A percentile compares a stretch with the other conserved stretches of the same genome.
These are phyloP conservation scores for Dujonia santamariae DNA, from an alignment of 1,139 yeast species.

Conservation along the genomic window DNA sequence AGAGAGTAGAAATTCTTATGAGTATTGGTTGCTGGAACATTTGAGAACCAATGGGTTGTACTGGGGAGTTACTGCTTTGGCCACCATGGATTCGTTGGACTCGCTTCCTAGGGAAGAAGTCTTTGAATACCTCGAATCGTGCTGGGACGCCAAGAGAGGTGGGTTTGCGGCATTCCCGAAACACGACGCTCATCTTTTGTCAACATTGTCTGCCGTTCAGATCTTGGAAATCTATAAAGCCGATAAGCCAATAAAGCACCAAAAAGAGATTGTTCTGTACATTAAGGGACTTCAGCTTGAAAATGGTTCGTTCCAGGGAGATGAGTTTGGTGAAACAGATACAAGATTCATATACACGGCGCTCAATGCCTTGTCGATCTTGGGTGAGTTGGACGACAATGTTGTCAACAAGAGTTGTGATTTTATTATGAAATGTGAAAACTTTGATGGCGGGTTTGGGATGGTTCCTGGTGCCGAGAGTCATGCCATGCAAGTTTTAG, in stretches of 20 bases:
- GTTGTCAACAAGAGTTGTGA: slow-evolving; percentile 63
- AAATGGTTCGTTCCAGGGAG: slow-evolving; percentile 88
- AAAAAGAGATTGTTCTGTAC: slow-evolving; percentile 28
- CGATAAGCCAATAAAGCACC: slow-evolving; percentile 19
- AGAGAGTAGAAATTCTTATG: slow-evolving; percentile 40
- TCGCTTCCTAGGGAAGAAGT: slow-evolving; percentile 62
- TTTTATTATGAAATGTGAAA: slow-evolving; percentile 68
- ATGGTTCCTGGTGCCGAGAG: slow-evolving; percentile 92
- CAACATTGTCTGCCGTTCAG: slow-evolving; percentile 86
- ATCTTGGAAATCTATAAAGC: slow-evolving; percentile 66
- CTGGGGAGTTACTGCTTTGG: slow-evolving; percentile 88
- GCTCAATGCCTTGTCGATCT: slow-evolving; percentile 64
- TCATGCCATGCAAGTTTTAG: slow-evolving; percentile 90
- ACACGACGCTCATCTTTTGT: slow-evolving; percentile 87
- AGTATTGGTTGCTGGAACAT: slow-evolving; percentile 90
- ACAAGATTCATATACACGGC: slow-evolving; percentile 88
- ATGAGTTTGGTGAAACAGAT: slow-evolving; percentile 86
- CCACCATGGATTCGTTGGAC: slow-evolving; percentile 50
- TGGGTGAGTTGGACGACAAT: slow-evolving; percentile 60
- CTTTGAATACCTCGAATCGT: slow-evolving; percentile 61
- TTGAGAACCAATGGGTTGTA: slow-evolving; percentile 86
- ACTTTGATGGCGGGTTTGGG: slow-evolving; percentile 97
- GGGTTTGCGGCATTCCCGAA: slow-evolving; percentile 90
- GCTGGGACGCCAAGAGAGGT: slow-evolving; percentile 61
- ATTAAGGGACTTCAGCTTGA: slow-evolving; percentile 57